Evolutionary conservation across 495 filamentous ascomycete species (phyloP).

Genomic region (Diplogelasinospora grovesii): DNA sequence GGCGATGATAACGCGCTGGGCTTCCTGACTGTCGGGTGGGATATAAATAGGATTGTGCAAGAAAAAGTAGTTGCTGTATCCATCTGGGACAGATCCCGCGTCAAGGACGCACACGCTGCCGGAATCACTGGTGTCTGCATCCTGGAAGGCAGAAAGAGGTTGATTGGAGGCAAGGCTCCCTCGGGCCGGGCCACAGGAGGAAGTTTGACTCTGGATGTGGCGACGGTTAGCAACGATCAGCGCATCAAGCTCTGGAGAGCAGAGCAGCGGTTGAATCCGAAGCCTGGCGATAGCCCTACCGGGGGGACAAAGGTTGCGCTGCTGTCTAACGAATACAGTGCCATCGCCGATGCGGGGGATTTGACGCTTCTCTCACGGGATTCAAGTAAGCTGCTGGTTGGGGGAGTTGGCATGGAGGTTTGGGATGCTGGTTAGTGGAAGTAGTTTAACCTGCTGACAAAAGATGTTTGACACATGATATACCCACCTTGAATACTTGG

Average conservation of each 20-base stretch:
- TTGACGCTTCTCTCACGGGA: constrained; percentile 19
- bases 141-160: too few relatives aligned
- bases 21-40: constrained; percentile 41
- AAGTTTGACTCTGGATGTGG: constrained; percentile 27
- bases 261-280: neutral
- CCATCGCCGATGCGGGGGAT: constrained; percentile 54
- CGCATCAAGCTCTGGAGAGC: constrained; percentile 66
- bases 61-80: too few relatives aligned
- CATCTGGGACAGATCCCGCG: constrained; percentile 41
- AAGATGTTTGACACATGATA: too few relatives aligned
- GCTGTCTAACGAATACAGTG: constrained; percentile 48
- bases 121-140: constrained; percentile 63
- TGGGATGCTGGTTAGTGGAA: constrained; percentile 21
- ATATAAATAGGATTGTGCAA: too few relatives aligned
- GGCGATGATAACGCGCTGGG: constrained; percentile 79
- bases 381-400: constrained; percentile 20
- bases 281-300: too few relatives aligned
- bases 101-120: constrained; percentile 72
- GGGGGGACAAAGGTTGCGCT: constrained; percentile 33
- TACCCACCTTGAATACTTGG: too few relatives aligned
- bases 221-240: constrained; percentile 74
- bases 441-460: too few relatives aligned
- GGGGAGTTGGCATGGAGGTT: constrained; percentile 20
- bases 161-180: too few relatives aligned
- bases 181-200: too few relatives aligned